Conservation (phyloP, 192 early-diverging fungal genomes). For the Glomus cerebriforme region DNA sequence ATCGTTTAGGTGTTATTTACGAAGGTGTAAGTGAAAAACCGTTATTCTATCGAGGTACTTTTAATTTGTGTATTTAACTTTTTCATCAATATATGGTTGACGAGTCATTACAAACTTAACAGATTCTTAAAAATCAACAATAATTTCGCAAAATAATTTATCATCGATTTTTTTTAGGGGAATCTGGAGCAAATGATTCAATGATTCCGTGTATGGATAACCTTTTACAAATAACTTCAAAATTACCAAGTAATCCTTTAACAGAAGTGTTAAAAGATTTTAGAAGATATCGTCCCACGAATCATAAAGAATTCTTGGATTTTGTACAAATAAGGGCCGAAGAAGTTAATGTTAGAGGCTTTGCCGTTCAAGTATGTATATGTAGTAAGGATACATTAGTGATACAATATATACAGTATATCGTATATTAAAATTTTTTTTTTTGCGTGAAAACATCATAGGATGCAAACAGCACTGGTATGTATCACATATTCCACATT, state of each 20-base stretch:
- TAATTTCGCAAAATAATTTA: no score
- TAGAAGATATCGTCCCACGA: slow-evolving; percentile 73
- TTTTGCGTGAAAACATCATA: neutral
- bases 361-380: slow-evolving; percentile 51
- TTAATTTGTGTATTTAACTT: neutral
- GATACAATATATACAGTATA: no score
- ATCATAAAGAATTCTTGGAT: slow-evolving; percentile 76
- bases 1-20: slow-evolving; percentile 65
- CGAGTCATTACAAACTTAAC: no score
- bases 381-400: neutral
- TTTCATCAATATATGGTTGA: no score
- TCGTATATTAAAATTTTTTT: neutral
- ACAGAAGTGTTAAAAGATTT: slow-evolving; percentile 78
- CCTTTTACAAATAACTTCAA: slow-evolving; percentile 75
- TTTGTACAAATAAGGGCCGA: slow-evolving; percentile 63
- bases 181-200: slow-evolving; percentile 83
- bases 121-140: no score
- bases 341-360: slow-evolving; percentile 52
- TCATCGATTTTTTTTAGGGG: no score
- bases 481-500: slow-evolving; percentile 13
- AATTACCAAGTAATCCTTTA: slow-evolving; percentile 80
- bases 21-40: slow-evolving; percentile 65
- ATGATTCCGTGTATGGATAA: slow-evolving; percentile 89
- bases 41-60: slow-evolving; percentile 57
- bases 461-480: slow-evolving; percentile 61